Base-by-base conservation (phyloP, 352 stramenopile species). In the Pythium vanterpoolii region DNA sequence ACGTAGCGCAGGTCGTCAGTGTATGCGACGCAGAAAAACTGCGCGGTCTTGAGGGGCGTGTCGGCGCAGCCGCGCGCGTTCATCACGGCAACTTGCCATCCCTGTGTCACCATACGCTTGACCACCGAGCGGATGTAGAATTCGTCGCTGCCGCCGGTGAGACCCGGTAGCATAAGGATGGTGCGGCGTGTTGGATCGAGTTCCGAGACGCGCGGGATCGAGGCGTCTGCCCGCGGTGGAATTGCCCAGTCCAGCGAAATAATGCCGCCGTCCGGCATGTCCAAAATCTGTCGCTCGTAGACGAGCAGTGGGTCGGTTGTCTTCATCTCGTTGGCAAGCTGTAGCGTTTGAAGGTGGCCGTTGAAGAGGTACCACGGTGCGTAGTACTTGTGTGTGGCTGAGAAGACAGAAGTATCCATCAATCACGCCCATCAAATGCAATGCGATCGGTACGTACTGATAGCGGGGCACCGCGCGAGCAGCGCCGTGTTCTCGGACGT, bases 171-270 rank as follows among this genome's bases (percentile, higher is more conserved):
- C 13, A 89, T 26, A 18, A 90, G 56, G 56, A 79, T 73, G 7
- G 71, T 87, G 34, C 73, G 75, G 19, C 54, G 55, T 10, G 43
- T 71, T 8, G 64, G 45, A 10, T 89, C 66, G 14, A 88, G 46
- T 1, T 79, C 55, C 4, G 63, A 44, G 5, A 80, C 24, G 18
- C 69, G 45, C 19, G 55, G 27, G 16, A 64, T 60, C 19, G 40
- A 46, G 30, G 66, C 54, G 19, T 75, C 28, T 1, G 26, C 45
- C n/a, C 43, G 52, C 18, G 71, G 24, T 30, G 76, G 63, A 3
- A 86, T 66, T 13, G 80, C 83, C 83, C 83, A 93, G 66, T 93
- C 83, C 21, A 93, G 59, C 1, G 83, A 89, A 27, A 88, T 76
- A 16, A 89, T 66, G 14, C 83, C 83, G 16, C 81, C 79, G 55